A percentile compares a stretch with the other conserved stretches of the same genome.
Evolutionary conservation across 345 rosid genomes (phyloP).

Genomic region (Mangifera indica): DNA sequence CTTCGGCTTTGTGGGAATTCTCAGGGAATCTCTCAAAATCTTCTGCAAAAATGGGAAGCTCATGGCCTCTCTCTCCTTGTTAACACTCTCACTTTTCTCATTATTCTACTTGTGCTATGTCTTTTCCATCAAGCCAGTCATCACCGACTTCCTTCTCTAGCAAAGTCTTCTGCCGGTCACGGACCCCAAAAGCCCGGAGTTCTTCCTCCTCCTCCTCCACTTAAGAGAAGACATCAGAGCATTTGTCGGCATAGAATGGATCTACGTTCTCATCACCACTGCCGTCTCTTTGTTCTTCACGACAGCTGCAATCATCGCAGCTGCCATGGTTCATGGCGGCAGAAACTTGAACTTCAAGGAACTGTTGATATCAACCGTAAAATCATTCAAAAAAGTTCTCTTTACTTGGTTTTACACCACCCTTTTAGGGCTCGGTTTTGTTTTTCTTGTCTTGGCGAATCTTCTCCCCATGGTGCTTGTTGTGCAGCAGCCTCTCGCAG

Average conservation of each 20-base stretch:
- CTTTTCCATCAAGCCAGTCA: slow-evolving; percentile 21
- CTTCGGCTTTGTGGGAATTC: slow-evolving; percentile 13
- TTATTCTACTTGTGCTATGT: slow-evolving; percentile 19
- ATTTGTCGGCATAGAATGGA: slow-evolving; percentile 24
- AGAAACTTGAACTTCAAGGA: slow-evolving; percentile 26
- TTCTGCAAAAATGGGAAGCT: slow-evolving; percentile 31
- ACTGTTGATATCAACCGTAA: slow-evolving; percentile 26
- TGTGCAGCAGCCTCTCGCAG: not conserved
- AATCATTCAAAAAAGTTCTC: slow-evolving; percentile 41
- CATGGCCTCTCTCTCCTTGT: slow-evolving; percentile 21
- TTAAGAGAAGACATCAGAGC: slow-evolving; percentile 22
- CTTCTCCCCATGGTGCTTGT: slow-evolving; percentile 24
- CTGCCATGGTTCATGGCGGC: slow-evolving; percentile 33
- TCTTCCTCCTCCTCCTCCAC: slow-evolving; percentile 23
- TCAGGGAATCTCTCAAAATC: slow-evolving; percentile 29
- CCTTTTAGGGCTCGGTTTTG: slow-evolving; percentile 38
- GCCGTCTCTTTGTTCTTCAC: slow-evolving; percentile 28
- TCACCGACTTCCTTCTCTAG: slow-evolving; percentile 29
- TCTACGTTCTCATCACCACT: slow-evolving; percentile 13
- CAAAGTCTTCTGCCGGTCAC: slow-evolving; percentile 18
- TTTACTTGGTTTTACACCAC: slow-evolving; percentile 37
- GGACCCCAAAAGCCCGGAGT: slow-evolving; percentile 31
- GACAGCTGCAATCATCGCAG: slow-evolving; percentile 32
- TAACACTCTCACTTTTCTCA: slow-evolving; percentile 26
- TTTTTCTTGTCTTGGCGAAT: slow-evolving; percentile 18